Evolutionary conservation across 192 early-diverging fungal species (phyloP), one percentile per base, ranked within the genome.

Genomic region (Podochytrium sp.): DNA sequence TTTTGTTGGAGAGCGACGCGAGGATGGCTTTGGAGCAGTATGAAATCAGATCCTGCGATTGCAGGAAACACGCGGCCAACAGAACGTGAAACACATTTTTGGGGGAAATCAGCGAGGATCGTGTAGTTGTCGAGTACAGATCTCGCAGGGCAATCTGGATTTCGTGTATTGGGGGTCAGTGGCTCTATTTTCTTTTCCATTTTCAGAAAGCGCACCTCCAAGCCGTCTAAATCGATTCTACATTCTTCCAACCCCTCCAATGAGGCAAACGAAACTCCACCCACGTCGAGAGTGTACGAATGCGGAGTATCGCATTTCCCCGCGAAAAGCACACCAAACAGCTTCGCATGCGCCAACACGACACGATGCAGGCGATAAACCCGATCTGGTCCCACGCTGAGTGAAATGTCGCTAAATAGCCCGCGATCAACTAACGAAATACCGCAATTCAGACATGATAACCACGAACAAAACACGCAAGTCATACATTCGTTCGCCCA

Each of bases 51-150:
- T 63, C 47, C 12, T 35, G 34, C 12, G 73, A 42, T 68, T 83
- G 76, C 1, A 83, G 51, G 39, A 78, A 83, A 71, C 81, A 83
- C 18, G 81, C 78, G 0, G 81, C 72, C 29, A 76, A 34, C 18
- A 78, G 56, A 2, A 81, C 43, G 41, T 2, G 42, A 68, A 66
- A 59, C 4, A 60, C 39, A 16, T 40, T 32, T 37, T 52, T 34
- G 7, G 7, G 18, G 5, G 7, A 16, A 30, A 69, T 55, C 23
- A 41, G 51, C n/a, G 23, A 18, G 1, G 52, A 25, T 35, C 66
- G n/a, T 34, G 10, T 32, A 14, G 43, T 32, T 18, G 41, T 1
- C 12, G 63, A 16, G 53, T 71, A 71, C 18, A 71, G 20, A 32
- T 71, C 69, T 27, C 56, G 52, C 12, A 71, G 33, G 7, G 57